These are phyloP conservation scores for Persicaria tinctoria DNA, from an alignment of 148 eudicot genomes.

Conservation along the genomic window DNA sequence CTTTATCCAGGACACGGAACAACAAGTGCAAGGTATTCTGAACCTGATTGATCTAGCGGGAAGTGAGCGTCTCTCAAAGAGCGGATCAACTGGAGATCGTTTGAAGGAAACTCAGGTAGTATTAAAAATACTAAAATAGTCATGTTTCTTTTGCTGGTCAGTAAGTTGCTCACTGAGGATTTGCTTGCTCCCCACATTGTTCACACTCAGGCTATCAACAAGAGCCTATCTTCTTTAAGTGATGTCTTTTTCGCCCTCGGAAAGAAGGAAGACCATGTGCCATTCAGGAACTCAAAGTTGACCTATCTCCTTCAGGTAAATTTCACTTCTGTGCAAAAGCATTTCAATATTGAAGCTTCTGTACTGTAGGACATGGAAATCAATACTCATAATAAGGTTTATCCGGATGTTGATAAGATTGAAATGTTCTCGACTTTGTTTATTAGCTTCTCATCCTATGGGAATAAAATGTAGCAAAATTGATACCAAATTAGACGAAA, in stretches of 20 bases:
- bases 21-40: slow-evolving; percentile 91
- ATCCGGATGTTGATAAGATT: too few relatives aligned
- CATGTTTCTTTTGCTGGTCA: background rate
- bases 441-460: background rate
- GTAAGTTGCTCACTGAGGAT: background rate
- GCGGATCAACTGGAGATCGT: slow-evolving; percentile 93
- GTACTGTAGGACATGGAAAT: too few relatives aligned
- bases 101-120: slow-evolving; percentile 92
- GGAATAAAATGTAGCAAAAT: background rate
- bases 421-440: too few relatives aligned
- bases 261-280: slow-evolving; percentile 89
- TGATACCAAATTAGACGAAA: too few relatives aligned
- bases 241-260: slow-evolving; percentile 88
- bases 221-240: slow-evolving; percentile 84
- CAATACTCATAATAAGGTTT: too few relatives aligned
- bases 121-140: background rate
- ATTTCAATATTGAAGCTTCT: background rate
- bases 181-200: background rate
- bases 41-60: slow-evolving; percentile 96
- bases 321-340: background rate
- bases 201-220: slow-evolving; percentile 69
- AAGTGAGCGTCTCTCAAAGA: slow-evolving; percentile 95
- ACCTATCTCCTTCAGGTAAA: slow-evolving; percentile 97
- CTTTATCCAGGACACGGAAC: slow-evolving; percentile 66
- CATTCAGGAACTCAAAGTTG: slow-evolving; percentile 89